These are phyloP conservation scores for Colletotrichum horii DNA, from an alignment of 2,329 filamentous ascomycete genomes.

Conservation along the genomic window DNA sequence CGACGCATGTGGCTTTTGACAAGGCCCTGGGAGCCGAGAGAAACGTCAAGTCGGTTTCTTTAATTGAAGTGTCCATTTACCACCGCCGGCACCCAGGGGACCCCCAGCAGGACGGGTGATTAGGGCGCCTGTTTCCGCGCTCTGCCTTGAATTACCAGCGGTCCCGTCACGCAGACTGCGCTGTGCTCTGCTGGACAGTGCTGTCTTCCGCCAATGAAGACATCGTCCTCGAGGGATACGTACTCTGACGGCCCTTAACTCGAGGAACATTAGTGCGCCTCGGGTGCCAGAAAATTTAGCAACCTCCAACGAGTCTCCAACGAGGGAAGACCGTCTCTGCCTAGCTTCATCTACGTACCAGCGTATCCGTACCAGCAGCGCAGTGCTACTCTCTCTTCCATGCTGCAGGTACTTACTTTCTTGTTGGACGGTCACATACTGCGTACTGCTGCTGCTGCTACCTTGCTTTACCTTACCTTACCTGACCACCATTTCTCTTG, in stretches of 20 bases:
- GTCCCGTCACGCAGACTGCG: background rate
- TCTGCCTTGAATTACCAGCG: background rate
- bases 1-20: background rate
- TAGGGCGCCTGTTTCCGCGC: background rate
- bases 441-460: background rate
- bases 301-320: background rate
- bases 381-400: background rate
- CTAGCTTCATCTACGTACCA: constrained; percentile 9
- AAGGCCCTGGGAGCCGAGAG: background rate
- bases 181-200: constrained; percentile 12
- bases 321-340: constrained; percentile 7
- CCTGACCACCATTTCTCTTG: background rate
- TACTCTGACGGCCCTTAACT: background rate
- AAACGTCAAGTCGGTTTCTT: background rate
- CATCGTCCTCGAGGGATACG: background rate
- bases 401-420: background rate
- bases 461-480: background rate
- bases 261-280: background rate
- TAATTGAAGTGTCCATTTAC: background rate
- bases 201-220: background rate
- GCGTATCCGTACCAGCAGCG: background rate
- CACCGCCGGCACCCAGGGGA: background rate
- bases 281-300: background rate
- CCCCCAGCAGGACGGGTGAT: background rate
- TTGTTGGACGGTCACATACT: background rate